A percentile compares a stretch with the other conserved stretches of the same genome.
Evolutionary conservation across 2,329 filamentous ascomycete species (phyloP).

Genomic region (Fusarium avenaceum): DNA sequence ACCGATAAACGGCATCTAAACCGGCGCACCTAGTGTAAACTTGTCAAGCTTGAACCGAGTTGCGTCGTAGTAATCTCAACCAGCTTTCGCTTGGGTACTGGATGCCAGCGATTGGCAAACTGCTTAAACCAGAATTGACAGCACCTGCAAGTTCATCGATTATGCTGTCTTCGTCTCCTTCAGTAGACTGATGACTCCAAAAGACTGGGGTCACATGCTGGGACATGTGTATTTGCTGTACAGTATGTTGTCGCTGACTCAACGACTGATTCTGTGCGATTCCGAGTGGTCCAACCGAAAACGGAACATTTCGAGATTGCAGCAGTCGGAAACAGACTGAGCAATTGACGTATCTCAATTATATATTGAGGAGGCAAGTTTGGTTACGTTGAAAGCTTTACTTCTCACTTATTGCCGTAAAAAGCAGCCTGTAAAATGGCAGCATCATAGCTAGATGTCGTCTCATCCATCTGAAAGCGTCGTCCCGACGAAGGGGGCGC

Average conservation of each 20-base stretch:
- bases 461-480: slow-evolving; percentile 52
- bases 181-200: slow-evolving; percentile 4
- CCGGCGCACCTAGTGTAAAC: slow-evolving; percentile 16
- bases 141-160: slow-evolving; percentile 17
- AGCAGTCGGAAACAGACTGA: slow-evolving; percentile 3
- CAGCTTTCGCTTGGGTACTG: slow-evolving; percentile 1
- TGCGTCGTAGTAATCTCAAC: slow-evolving; percentile 20
- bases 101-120: neutral
- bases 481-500: slow-evolving; percentile 33
- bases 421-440: slow-evolving; percentile 54
- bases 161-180: slow-evolving; percentile 7
- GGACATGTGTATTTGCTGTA: slow-evolving; percentile 1
- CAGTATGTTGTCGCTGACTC: neutral
- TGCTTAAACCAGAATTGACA: slow-evolving; percentile 15
- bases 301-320: slow-evolving; percentile 13
- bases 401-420: slow-evolving; percentile 47
- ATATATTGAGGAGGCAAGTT: neutral
- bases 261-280: slow-evolving; percentile 3
- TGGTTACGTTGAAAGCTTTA: neutral
- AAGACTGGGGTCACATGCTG: slow-evolving; percentile 6
- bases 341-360: slow-evolving; percentile 4
- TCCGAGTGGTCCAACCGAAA: slow-evolving; percentile 34
- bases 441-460: slow-evolving; percentile 54
- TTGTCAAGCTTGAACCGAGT: slow-evolving; percentile 1
- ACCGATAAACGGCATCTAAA: slow-evolving; percentile 27